Evolutionary conservation across 2,329 filamentous ascomycete species (phyloP).

Genomic region (Periconia sp.): DNA sequence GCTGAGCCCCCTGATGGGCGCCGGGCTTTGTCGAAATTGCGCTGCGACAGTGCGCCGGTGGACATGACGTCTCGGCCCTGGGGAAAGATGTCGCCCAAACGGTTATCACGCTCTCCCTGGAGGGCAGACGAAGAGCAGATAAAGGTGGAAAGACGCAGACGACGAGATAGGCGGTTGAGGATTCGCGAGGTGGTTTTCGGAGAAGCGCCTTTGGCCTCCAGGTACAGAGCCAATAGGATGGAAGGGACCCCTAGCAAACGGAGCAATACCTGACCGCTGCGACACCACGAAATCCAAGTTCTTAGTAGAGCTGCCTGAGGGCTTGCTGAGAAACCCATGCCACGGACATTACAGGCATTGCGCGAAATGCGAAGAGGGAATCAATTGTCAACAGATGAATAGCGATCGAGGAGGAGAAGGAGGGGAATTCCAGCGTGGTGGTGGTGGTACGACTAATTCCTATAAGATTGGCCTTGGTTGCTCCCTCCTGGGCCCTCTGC

Average conservation of each 20-base stretch:
- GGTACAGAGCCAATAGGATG: slow-evolving; percentile 31
- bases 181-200: slow-evolving; percentile 34
- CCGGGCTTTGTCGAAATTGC: slow-evolving; percentile 29
- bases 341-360: slow-evolving; percentile 24
- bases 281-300: slow-evolving; percentile 32
- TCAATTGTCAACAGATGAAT: neutral
- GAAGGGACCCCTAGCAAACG: slow-evolving; percentile 30
- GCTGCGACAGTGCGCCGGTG: slow-evolving; percentile 34
- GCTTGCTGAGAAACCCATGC: slow-evolving; percentile 35
- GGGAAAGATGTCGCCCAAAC: slow-evolving; percentile 22
- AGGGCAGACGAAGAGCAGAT: slow-evolving; percentile 20
- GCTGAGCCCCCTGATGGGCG: slow-evolving; percentile 18
- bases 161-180: slow-evolving; percentile 28
- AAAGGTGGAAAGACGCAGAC: slow-evolving; percentile 26
- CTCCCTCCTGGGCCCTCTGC: too few species aligned
- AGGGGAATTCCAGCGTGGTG: neutral
- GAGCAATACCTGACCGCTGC: slow-evolving; percentile 20
- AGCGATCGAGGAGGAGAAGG: neutral
- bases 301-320: slow-evolving; percentile 27
- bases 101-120: slow-evolving; percentile 19
- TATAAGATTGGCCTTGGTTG: too few species aligned
- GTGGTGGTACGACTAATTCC: neutral
- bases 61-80: slow-evolving; percentile 27
- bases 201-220: slow-evolving; percentile 33
- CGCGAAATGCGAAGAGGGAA: slow-evolving; percentile 15